Evolutionary conservation across 257 asterid species (phyloP).

Genomic region (Henckelia pumila): DNA sequence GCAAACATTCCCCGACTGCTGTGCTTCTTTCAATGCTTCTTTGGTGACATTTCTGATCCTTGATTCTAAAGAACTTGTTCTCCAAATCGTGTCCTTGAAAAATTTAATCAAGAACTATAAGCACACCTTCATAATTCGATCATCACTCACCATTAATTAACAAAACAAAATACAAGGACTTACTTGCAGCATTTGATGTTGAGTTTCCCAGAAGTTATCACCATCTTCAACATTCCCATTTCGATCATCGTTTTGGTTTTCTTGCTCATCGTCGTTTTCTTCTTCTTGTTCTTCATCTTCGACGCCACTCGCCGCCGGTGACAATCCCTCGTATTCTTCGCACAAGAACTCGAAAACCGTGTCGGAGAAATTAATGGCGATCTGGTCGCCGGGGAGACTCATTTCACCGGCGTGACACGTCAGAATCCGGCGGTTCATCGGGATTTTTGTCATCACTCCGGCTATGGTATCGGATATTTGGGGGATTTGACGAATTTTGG

Average conservation of each 20-base stretch:
- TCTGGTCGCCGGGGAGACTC: slow-evolving; percentile 45
- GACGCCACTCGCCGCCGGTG: slow-evolving; percentile 37
- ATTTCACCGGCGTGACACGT: slow-evolving; percentile 43
- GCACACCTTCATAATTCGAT: too few species aligned
- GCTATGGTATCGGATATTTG: background rate
- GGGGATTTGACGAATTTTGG: slow-evolving; percentile 18
- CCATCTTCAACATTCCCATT: slow-evolving; percentile 22
- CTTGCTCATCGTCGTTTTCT: slow-evolving; percentile 35
- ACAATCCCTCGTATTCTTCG: slow-evolving; percentile 43
- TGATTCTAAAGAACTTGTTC: background rate
- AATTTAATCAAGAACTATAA: too few species aligned
- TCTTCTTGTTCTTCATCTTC: slow-evolving; percentile 31
- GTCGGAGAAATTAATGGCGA: slow-evolving; percentile 57
- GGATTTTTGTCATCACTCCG: slow-evolving; percentile 39
- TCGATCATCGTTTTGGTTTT: slow-evolving; percentile 17
- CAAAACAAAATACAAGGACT: background rate
- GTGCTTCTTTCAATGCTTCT: background rate
- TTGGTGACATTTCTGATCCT: background rate
- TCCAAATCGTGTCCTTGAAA: background rate
- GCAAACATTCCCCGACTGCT: background rate
- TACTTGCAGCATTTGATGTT: slow-evolving; percentile 66
- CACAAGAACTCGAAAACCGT: slow-evolving; percentile 68
- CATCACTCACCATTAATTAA: background rate
- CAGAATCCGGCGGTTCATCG: slow-evolving; percentile 59
- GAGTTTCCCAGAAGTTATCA: slow-evolving; percentile 65